These are phyloP conservation scores for Quercus variabilis DNA, from an alignment of 306 rosid species.

Conservation along the genomic window DNA sequence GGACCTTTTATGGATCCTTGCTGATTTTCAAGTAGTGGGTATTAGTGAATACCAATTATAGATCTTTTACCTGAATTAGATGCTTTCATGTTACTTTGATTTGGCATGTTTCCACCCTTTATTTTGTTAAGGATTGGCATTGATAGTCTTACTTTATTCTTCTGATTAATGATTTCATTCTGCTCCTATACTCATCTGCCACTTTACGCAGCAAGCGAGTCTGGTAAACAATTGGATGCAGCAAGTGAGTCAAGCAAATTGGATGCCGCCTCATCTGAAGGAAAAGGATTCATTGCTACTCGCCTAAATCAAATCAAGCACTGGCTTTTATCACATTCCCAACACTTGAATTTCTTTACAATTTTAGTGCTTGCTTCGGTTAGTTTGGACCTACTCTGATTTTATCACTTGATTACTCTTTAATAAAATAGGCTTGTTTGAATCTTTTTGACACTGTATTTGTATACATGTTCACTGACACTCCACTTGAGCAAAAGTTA, in stretches of 20 bases:
- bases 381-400: slow-evolving; percentile 37
- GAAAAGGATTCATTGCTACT: slow-evolving; percentile 48
- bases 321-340: slow-evolving; percentile 80
- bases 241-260: slow-evolving; percentile 45
- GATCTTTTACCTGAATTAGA: background rate
- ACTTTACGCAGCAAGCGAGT: slow-evolving; percentile 49
- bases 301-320: slow-evolving; percentile 51
- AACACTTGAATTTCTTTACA: slow-evolving; percentile 74
- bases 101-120: background rate
- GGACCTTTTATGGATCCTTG: background rate
- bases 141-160: background rate
- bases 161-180: background rate
- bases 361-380: slow-evolving; percentile 97
- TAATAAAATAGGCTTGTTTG: background rate
- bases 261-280: slow-evolving; percentile 49
- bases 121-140: background rate
- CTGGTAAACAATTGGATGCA: slow-evolving; percentile 13
- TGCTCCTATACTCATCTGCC: slow-evolving; percentile 7
- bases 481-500: background rate
- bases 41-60: background rate
- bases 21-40: background rate
- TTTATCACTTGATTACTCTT: slow-evolving; percentile 16
- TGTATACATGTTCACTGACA: background rate
- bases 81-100: background rate
- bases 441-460: background rate